phyloP scores from a whole-genome alignment of 106 monocot species.

The Acorus calamus region DNA sequence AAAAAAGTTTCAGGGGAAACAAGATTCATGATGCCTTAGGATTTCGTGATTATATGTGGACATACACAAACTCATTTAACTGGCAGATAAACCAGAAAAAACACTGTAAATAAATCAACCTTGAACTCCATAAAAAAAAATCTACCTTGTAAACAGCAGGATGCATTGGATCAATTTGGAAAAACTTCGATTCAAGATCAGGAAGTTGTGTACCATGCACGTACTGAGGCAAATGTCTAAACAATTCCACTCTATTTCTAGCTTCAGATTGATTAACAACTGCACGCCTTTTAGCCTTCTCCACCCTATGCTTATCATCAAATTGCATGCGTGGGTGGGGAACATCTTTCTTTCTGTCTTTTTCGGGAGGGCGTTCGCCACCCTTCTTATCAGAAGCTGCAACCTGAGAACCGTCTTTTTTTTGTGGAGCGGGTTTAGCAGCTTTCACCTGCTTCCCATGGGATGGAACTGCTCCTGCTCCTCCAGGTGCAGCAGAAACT shows the following conservation, averaged over 20 bases:
- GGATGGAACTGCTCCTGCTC: constrained; percentile 10
- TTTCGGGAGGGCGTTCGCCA: constrained; percentile 42
- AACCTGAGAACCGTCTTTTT: constrained; percentile 54
- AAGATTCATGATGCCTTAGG: no score
- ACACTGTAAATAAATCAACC: no score
- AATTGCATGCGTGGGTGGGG: constrained; percentile 82
- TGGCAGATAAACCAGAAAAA: no score
- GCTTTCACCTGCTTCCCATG: constrained; percentile 32
- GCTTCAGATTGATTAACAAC: constrained; percentile 76
- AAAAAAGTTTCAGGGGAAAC: no score
- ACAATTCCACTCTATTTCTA: constrained; percentile 87
- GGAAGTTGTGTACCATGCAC: constrained; percentile 81
- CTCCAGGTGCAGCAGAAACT: constrained; percentile 7
- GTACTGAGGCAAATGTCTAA: constrained; percentile 91
- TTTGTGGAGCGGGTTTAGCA: constrained; percentile 38
- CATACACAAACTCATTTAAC: no score
- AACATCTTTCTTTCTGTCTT: constrained; percentile 81
- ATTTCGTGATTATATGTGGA: no score
- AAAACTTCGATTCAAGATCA: constrained; percentile 77
- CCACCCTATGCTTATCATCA: constrained; percentile 83
- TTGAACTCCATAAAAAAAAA: not conserved
- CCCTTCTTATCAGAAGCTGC: constrained; percentile 53
- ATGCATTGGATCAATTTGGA: constrained; percentile 88
- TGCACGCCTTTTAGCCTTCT: constrained; percentile 80
- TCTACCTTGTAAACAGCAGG: constrained; percentile 88